These are phyloP conservation scores for Acacia pycnantha DNA, from an alignment of 331 rosid genomes.

Conservation along the genomic window DNA sequence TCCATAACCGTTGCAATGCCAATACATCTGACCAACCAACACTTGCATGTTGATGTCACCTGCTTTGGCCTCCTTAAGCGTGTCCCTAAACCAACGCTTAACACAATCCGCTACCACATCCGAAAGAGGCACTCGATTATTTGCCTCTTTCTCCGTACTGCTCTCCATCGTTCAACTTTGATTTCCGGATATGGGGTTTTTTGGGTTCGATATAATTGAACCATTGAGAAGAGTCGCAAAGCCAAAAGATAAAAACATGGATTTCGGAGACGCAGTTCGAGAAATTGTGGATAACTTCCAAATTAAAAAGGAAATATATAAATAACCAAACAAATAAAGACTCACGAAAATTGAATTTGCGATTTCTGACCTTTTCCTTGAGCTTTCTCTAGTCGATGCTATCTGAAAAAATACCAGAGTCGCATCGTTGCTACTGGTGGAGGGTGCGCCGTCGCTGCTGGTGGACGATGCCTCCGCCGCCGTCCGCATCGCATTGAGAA, in stretches of 20 bases:
- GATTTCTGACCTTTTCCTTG: conserved; percentile 19
- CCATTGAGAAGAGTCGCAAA: background rate
- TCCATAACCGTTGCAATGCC: conserved; percentile 86
- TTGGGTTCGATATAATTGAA: background rate
- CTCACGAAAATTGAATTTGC: background rate
- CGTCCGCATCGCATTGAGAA: too few species aligned
- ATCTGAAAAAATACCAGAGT: background rate
- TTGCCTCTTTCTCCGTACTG: conserved; percentile 39
- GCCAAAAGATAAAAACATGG: background rate
- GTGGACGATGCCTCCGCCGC: too few species aligned
- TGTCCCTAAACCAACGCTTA: conserved; percentile 87
- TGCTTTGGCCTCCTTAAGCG: conserved; percentile 79
- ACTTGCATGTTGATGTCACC: conserved; percentile 95
- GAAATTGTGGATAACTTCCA: conserved; percentile 1
- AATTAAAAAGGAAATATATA: background rate
- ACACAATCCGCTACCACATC: conserved; percentile 87
- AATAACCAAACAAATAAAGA: background rate
- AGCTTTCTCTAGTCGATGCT: background rate
- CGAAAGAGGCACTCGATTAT: conserved; percentile 61
- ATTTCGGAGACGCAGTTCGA: background rate
- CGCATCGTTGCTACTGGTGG: too few species aligned
- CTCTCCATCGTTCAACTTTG: conserved; percentile 53
- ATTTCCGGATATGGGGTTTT: conserved; percentile 25
- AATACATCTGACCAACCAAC: conserved; percentile 92
- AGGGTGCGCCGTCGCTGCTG: too few species aligned